phyloP scores from a whole-genome alignment of 2,329 filamentous ascomycete species.

The Blumeria hordei region DNA sequence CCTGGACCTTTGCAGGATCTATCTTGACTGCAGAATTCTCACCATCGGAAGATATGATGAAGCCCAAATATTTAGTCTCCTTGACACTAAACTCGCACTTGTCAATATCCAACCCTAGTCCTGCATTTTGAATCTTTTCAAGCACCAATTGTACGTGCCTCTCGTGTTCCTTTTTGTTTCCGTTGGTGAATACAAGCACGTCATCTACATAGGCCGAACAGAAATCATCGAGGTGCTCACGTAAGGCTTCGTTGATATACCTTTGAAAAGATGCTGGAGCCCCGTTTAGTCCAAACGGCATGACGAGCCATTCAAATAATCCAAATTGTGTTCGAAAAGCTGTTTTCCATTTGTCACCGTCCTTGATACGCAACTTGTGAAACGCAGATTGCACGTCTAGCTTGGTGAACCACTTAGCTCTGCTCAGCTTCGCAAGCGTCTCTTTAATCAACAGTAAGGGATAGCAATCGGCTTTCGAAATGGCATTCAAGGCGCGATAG shows the following conservation, averaged over 20 bases:
- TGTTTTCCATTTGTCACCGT: not conserved
- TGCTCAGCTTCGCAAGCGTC: not conserved
- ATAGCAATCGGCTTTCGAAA: not conserved
- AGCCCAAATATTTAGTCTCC: not conserved
- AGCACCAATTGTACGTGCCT: not conserved
- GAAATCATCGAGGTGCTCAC: not conserved
- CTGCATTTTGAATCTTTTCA: not conserved
- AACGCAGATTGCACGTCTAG: not conserved
- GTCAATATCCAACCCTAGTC: not conserved
- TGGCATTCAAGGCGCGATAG: not conserved
- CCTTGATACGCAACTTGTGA: not conserved
- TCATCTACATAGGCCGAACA: not conserved
- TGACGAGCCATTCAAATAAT: slow-evolving; percentile 1
- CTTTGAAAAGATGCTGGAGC: slow-evolving; percentile 2
- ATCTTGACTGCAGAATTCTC: not conserved
- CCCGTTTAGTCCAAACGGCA: slow-evolving; percentile 2
- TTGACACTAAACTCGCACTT: not conserved
- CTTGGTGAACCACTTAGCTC: slow-evolving; percentile 1
- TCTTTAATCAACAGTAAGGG: slow-evolving; percentile 1
- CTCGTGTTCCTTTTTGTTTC: not conserved
- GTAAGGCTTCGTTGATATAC: not conserved
- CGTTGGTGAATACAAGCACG: not conserved
- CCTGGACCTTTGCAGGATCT: not conserved
- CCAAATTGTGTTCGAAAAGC: not conserved
- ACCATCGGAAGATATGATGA: not conserved